Conservation (phyloP, 345 rosid genomes). For the Gossypium bickii region DNA sequence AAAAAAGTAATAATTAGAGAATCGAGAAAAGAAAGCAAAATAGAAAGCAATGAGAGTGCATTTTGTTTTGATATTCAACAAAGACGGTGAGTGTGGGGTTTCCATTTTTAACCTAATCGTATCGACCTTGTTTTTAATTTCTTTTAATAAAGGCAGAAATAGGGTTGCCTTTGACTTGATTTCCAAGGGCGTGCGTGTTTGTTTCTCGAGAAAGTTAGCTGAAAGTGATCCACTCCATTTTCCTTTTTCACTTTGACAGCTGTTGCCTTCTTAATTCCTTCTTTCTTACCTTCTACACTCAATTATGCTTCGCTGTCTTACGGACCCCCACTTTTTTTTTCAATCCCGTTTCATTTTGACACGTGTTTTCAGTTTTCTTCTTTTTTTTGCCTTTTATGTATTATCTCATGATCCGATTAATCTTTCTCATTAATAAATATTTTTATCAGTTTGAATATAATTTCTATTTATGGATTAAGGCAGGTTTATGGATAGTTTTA, state of each 20-base stretch:
- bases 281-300: neutral
- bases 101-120: neutral
- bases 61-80: neutral
- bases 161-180: neutral
- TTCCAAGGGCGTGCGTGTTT: slow-evolving; percentile 7
- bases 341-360: neutral
- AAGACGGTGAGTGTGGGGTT: neutral
- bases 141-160: neutral
- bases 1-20: too few species aligned
- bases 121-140: too few species aligned
- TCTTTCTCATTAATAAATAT: too few species aligned
- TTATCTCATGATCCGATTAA: too few species aligned
- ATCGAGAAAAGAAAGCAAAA: too few species aligned
- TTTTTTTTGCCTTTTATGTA: neutral
- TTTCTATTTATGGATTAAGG: accelerated
- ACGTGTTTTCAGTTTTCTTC: neutral
- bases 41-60: neutral
- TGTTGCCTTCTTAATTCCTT: neutral
- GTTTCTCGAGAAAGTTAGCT: slow-evolving; percentile 13
- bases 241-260: slow-evolving; percentile 1
- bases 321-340: neutral
- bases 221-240: neutral
- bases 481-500: accelerated
- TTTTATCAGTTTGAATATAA: too few species aligned
- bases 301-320: neutral